Evolutionary conservation across 192 early-diverging fungal species (phyloP), one percentile per base, ranked within the genome.

Genomic region (Thamnidium elegans): DNA sequence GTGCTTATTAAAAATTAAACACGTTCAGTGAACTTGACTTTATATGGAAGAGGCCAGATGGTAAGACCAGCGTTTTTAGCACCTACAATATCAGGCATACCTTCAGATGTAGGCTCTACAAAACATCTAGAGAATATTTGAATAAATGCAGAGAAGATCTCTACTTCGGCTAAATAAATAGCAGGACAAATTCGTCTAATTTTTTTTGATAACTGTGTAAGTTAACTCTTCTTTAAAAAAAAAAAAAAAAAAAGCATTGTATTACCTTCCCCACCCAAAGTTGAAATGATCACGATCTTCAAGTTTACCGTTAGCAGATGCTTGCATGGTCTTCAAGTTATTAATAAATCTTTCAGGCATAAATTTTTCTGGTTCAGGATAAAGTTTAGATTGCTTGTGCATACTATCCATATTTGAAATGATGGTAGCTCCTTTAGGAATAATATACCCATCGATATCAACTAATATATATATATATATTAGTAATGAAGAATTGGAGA

Each of bases 221-320:
- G 8, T 13, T 15, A 3, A 13, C 14, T 45, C 44, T 39, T 39
- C 4, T 39, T 39, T 39, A 3, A 3, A 39, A 39, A 39, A 9
- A 39, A 39, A 3, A 3, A 39, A 39, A 39, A 9, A 39, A 39
- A 3, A 39, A 9, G 0, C 7, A 1, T 50, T 5, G 5, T 19
- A 17, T 53, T 53, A 53, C 51, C 51, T 53, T 53, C 51, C 51
- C 51, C 51, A 53, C 4, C 51, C 51, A 53, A 53, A 53, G 8
- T 11, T 53, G 30, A 26, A 53, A 30, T 30, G 20, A 53, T 53
- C 51, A 17, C 51, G 9, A 1, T 53, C 51, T 30, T 53, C 30
- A 17, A 19, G 4, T 10, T 53, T 53, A 5, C 51, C 51, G 20
- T 53, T 53, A 11, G 51, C 51, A 1, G 51, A 34, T 20, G 51